A percentile compares a stretch with the other conserved stretches of the same genome.
phyloP scores from a whole-genome alignment of 2,329 filamentous ascomycete species.

The Colletotrichum cordylinicola region DNA sequence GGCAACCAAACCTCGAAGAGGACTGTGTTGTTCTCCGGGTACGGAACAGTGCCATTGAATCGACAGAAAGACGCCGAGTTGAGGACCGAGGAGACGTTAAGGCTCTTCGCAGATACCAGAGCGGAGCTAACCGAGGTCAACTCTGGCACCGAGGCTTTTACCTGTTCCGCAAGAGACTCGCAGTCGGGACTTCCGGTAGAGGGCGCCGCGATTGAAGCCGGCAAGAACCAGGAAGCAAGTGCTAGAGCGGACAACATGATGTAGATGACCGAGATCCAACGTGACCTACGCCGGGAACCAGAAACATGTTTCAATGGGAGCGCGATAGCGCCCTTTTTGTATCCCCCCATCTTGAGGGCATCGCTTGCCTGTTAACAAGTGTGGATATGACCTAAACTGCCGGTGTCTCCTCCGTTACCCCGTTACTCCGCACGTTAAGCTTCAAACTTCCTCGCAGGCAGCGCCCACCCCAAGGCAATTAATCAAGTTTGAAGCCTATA shows the following conservation, averaged over 20 bases:
- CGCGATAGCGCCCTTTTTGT: background rate
- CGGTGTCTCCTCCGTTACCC: background rate
- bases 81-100: background rate
- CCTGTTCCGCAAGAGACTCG: background rate
- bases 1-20: conserved; percentile 6
- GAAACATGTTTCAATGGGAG: background rate
- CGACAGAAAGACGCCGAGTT: background rate
- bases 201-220: background rate
- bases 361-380: background rate
- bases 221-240: background rate
- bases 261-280: background rate
- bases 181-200: background rate
- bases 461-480: no score
- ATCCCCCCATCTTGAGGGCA: background rate
- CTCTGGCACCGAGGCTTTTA: background rate
- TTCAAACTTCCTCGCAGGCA: background rate
- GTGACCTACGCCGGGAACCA: background rate
- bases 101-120: background rate
- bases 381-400: background rate
- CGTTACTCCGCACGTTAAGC: background rate
- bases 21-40: background rate
- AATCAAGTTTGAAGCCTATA: no score
- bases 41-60: background rate
- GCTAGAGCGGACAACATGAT: conserved; percentile 1
- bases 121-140: background rate